These are phyloP conservation scores for Plectosphaerella cucumerina DNA, from an alignment of 2,329 filamentous ascomycete species.

Conservation along the genomic window DNA sequence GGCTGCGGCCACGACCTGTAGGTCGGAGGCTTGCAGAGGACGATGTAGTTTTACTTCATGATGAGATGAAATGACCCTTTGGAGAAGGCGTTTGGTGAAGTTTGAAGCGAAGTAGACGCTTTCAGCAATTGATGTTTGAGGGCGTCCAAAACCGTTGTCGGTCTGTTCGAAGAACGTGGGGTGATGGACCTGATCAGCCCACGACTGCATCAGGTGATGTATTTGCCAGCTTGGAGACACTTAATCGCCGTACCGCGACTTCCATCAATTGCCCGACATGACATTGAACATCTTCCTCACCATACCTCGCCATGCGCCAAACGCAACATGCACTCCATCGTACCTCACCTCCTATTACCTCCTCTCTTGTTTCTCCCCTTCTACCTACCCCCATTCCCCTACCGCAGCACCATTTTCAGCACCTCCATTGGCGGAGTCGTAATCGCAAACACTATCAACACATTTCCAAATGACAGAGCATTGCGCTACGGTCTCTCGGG, in stretches of 20 bases:
- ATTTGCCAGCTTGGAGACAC: too few species aligned
- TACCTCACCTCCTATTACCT: conserved; percentile 15
- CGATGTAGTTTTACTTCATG: not conserved
- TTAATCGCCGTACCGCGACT: too few species aligned
- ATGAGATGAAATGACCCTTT: not conserved
- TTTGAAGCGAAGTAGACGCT: not conserved
- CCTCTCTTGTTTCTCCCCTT: conserved; percentile 13
- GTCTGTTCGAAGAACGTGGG: too few species aligned
- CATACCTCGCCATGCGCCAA: not conserved
- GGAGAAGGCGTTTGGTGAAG: not conserved
- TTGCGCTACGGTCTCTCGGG: not conserved
- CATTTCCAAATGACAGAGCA: not conserved
- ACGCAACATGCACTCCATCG: conserved; percentile 4
- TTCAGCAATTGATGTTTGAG: too few species aligned
- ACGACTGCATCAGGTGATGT: too few species aligned
- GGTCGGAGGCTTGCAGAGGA: not conserved
- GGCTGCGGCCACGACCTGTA: conserved; percentile 28
- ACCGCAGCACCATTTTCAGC: not conserved
- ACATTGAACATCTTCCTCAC: not conserved
- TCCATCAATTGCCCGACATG: too few species aligned
- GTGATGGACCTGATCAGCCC: too few species aligned
- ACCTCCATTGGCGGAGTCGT: not conserved
- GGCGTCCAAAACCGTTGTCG: too few species aligned
- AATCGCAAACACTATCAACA: not conserved
- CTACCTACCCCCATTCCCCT: not conserved